Evolutionary conservation across 345 rosid species (phyloP).

Genomic region (Sonneratia alba): DNA sequence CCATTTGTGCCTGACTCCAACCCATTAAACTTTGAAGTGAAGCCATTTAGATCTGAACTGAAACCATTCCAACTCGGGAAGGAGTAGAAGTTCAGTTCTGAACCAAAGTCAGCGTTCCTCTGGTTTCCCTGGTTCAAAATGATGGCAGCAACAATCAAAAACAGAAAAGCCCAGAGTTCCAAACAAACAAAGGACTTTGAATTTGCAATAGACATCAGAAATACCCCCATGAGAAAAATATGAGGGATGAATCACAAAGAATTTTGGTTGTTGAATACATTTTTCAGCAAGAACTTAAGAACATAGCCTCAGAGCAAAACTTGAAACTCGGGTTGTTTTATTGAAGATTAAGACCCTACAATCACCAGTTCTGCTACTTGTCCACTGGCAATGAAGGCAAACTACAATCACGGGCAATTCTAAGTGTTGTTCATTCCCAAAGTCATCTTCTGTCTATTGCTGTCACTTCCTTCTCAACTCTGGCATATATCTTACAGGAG

Average conservation of each 20-base stretch:
- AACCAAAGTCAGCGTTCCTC: constrained; percentile 3
- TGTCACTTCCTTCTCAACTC: not conserved
- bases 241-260: not conserved
- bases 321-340: not conserved
- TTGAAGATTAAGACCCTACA: not conserved
- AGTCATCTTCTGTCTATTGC: not conserved
- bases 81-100: constrained; percentile 8
- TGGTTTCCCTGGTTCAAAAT: constrained; percentile 12
- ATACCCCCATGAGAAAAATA: not conserved
- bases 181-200: not conserved
- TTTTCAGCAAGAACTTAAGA: not conserved
- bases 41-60: constrained; percentile 8
- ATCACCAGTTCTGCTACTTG: not conserved
- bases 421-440: not conserved
- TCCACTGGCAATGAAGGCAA: not conserved
- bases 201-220: not conserved
- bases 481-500: not conserved
- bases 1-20: constrained; percentile 18
- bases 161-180: not conserved
- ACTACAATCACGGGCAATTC: not conserved
- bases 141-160: not conserved
- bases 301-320: not conserved
- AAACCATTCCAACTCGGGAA: constrained; percentile 17
- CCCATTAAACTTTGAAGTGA: constrained; percentile 11
- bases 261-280: not conserved